Evolutionary conservation across 495 filamentous ascomycete genomes (phyloP), one percentile per base, ranked within the genome.

Genomic region (Rhizodiscina lignyota): DNA sequence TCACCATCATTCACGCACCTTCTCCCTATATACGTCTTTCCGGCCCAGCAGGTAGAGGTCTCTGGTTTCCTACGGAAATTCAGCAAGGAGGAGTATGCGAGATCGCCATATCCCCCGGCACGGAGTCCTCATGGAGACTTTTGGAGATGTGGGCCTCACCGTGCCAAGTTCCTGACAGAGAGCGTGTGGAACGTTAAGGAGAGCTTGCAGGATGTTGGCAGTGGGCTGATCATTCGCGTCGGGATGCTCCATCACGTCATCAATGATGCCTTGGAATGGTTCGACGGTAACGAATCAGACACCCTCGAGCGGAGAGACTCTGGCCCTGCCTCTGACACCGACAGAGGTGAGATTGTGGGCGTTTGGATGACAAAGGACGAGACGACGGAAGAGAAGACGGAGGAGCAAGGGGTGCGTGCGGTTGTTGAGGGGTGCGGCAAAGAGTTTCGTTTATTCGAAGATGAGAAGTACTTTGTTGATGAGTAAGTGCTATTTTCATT

Each of bases 381-480:
- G 41, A 68, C 70, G 0, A 57, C 57, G 5, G 78, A 82, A 44
- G 78, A 83, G 53, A 64, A 66, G 47, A 38, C 40, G 3, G 76
- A 82, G 31, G 71, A 81, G 42, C 49, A 53, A 30, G 56, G 55
- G 4, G 57, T 80, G 5, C 52, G 54, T 18, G 47, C 53, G 10
- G 41, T 68, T 4, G 68, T 71, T 27, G 43, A 60, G 23, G 45
- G 50, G 5, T 50, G 61, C 13, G 63, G 59, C 18, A 53, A 67
- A 10, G 60, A 70, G 5, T 77, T 74, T 48, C 68, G 63, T 51
- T 23, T 67, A 4, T 79, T 70, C 64, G 53, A 52, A 1, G 77
- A 84, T 41, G 78, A 79, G 48, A 83, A 80, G 49, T 83, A 79
- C 47, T 71, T 76, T 34, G 64, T 81, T 32, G 68, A 82, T 42